A percentile compares a stretch with the other conserved stretches of the same genome.
These are phyloP conservation scores for Penicillium pulvis DNA, from an alignment of 495 filamentous ascomycete species.

Conservation along the genomic window DNA sequence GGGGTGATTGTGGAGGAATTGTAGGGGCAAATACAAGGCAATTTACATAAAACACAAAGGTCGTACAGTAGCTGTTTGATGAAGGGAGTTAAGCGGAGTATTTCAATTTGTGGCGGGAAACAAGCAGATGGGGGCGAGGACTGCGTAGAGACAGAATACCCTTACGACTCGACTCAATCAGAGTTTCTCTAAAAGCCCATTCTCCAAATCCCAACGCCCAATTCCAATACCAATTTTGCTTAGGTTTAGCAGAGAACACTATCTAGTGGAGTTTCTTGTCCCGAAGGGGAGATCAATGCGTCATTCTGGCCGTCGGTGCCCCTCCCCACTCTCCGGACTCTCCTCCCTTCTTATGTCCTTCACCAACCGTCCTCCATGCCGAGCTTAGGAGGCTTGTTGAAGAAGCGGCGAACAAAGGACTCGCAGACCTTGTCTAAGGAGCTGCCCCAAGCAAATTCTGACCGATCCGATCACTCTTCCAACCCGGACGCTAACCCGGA, in stretches of 20 bases:
- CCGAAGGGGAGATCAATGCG: conserved; percentile 32
- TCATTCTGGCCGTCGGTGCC: conserved; percentile 29
- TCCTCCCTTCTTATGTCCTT: conserved; percentile 16
- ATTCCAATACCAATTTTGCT: not conserved
- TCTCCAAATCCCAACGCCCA: not conserved
- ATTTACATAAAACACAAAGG: not conserved
- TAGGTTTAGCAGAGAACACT: not conserved
- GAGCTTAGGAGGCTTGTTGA: conserved; percentile 73
- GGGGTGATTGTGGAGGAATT: not conserved
- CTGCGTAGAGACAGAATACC: too few species aligned
- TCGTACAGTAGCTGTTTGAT: not conserved
- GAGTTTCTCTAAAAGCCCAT: too few species aligned
- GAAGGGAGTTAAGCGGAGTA: not conserved
- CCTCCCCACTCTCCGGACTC: conserved; percentile 30
- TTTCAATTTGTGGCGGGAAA: not conserved
- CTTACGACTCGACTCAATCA: too few species aligned
- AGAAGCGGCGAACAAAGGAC: conserved; percentile 97
- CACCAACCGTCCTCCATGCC: conserved; percentile 42
- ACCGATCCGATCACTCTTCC: conserved; percentile 56
- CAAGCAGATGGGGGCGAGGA: not conserved
- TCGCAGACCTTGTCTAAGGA: conserved; percentile 57
- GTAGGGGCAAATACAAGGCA: not conserved
- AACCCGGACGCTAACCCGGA: conserved; percentile 32
- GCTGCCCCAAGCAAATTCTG: conserved; percentile 25
- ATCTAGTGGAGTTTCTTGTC: conserved; percentile 5